Percentiles rank a stretch among this genome's conserved stretches.
phyloP scores from a whole-genome alignment of 495 filamentous ascomycete genomes.

The Lepidopterella palustris region DNA sequence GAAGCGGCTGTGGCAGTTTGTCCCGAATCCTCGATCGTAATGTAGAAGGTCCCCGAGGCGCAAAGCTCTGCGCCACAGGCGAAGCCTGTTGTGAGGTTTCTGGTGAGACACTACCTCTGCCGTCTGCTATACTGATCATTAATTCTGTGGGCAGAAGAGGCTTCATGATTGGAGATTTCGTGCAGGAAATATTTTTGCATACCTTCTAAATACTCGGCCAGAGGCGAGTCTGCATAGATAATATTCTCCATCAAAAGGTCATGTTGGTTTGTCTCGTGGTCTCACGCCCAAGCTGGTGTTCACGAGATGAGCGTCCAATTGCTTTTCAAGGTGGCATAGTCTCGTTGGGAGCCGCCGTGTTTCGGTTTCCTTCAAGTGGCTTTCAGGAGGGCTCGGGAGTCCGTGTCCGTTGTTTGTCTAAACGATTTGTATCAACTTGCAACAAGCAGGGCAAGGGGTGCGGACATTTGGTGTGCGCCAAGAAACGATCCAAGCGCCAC shows the following conservation, averaged over 20 bases:
- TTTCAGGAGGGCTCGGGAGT: not conserved
- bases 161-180: not conserved
- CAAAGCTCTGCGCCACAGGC: conserved; percentile 44
- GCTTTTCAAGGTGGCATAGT: not conserved
- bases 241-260: conserved; percentile 72
- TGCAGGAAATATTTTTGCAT: conserved; percentile 3
- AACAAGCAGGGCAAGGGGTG: not conserved
- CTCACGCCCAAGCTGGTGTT: conserved; percentile 2
- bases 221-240: conserved; percentile 81
- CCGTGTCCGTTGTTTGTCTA: no score
- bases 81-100: conserved; percentile 1
- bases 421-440: no score
- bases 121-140: conserved; percentile 21
- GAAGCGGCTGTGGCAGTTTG: conserved; percentile 56
- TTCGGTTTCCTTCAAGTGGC: not conserved
- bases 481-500: not conserved
- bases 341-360: not conserved
- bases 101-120: conserved; percentile 13
- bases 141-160: conserved; percentile 2
- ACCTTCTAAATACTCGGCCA: conserved; percentile 95
- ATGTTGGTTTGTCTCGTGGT: not conserved
- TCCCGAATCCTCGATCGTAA: conserved; percentile 61
- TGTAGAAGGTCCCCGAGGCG: conserved; percentile 63
- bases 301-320: not conserved
- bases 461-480: not conserved